Conservation (phyloP, 2,329 filamentous ascomycete genomes). For the Beauveria caledonica region DNA sequence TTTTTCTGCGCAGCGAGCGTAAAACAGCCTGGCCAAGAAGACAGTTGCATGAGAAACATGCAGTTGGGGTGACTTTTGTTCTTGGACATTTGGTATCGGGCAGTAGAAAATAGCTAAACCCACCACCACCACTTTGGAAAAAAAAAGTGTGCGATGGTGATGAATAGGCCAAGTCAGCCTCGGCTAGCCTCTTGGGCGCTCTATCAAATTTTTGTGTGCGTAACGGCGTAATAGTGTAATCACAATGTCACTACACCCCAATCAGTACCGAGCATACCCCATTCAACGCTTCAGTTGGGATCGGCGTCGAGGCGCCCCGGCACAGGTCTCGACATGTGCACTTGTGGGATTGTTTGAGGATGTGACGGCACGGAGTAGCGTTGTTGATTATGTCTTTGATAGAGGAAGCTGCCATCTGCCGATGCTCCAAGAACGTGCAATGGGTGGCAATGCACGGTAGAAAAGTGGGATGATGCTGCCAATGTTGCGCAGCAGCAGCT, state of each 20-base stretch:
- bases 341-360: neutral
- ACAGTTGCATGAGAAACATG: neutral
- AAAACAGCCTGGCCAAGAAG: neutral
- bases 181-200: neutral
- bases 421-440: neutral
- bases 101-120: neutral
- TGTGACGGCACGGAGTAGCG: neutral
- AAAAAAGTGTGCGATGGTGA: neutral
- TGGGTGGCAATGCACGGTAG: neutral
- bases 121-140: neutral
- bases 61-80: neutral
- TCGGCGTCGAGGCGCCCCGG: neutral
- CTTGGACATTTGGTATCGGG: neutral
- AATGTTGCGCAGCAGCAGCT: too few species aligned
- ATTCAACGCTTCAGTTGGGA: constrained; percentile 4
- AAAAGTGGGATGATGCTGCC: neutral
- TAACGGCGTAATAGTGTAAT: neutral
- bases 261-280: neutral
- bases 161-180: neutral
- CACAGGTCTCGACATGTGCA: neutral
- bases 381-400: neutral
- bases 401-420: constrained; percentile 1
- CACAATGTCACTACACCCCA: neutral
- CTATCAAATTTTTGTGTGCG: neutral
- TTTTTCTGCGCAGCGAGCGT: neutral